Evolutionary conservation across 495 filamentous ascomycete genomes (phyloP).

Genomic region (Penicillium bovifimosum): DNA sequence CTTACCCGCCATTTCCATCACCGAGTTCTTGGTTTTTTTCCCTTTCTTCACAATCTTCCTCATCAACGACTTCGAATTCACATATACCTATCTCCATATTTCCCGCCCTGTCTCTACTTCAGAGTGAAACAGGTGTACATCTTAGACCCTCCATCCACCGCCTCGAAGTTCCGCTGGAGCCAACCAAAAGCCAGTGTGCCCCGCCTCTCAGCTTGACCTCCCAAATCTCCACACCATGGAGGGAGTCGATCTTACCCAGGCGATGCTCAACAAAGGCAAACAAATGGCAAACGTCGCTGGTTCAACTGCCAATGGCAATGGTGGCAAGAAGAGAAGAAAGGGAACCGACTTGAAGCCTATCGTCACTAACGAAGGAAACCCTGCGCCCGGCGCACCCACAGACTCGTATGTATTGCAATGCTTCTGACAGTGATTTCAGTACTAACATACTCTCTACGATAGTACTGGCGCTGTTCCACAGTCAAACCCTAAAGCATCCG

Average conservation of each 20-base stretch:
- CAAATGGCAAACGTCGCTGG: slow-evolving; percentile 59
- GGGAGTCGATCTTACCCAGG: slow-evolving; percentile 67
- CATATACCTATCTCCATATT: background rate
- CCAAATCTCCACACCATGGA: slow-evolving; percentile 53
- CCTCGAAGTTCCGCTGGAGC: slow-evolving; percentile 7
- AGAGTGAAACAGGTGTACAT: background rate
- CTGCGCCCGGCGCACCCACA: slow-evolving; percentile 36
- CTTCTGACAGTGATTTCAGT: background rate
- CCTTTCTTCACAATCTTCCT: background rate
- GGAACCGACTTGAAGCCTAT: slow-evolving; percentile 82
- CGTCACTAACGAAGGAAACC: slow-evolving; percentile 69
- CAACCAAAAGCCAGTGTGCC: slow-evolving; percentile 16
- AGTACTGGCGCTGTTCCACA: slow-evolving; percentile 37
- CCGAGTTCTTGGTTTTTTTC: background rate
- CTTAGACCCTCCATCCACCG: slow-evolving; percentile 10
- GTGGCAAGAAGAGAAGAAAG: slow-evolving; percentile 79
- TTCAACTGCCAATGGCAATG: slow-evolving; percentile 59
- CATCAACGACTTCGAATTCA: background rate
- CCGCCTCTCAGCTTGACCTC: slow-evolving; percentile 23
- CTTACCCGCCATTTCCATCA: background rate
- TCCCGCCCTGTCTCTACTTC: background rate
- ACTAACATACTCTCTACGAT: slow-evolving; percentile 10
- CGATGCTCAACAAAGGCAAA: slow-evolving; percentile 73
- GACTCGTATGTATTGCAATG: slow-evolving; percentile 45
- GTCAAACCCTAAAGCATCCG: slow-evolving; percentile 25